phyloP scores from a whole-genome alignment of 345 rosid species.

The Camelina laxa region DNA sequence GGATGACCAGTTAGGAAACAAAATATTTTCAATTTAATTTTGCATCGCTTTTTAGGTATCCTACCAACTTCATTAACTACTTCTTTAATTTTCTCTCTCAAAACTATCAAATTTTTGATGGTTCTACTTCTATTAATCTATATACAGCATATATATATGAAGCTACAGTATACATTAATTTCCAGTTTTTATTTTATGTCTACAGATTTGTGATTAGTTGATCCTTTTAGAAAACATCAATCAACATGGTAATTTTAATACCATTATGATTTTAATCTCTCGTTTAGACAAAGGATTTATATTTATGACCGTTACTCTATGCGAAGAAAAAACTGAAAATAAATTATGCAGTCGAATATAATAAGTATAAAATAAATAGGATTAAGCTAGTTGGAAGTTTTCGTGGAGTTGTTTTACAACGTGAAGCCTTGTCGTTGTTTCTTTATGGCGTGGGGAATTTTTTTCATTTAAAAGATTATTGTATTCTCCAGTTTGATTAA shows the following conservation, averaged over 20 bases:
- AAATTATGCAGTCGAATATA: constrained; percentile 2
- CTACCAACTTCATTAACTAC: constrained; percentile 46
- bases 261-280: neutral
- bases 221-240: neutral
- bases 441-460: too few relatives aligned
- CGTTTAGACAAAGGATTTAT: neutral
- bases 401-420: too few relatives aligned
- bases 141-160: neutral
- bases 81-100: neutral
- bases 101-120: neutral
- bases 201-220: neutral
- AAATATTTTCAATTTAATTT: constrained; percentile 39
- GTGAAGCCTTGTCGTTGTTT: too few relatives aligned
- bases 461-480: too few relatives aligned
- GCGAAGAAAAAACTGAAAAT: neutral
- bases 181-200: neutral
- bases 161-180: neutral
- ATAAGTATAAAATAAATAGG: neutral
- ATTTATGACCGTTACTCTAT: neutral
- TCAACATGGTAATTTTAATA: neutral
- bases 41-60: constrained; percentile 41
- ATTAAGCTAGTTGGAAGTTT: too few relatives aligned
- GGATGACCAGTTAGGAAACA: constrained; percentile 44
- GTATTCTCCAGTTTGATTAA: constrained; percentile 6
- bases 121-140: neutral